Conservation (phyloP, 768 basidiomycete genomes). For the Hebeloma cylindrosporum region DNA sequence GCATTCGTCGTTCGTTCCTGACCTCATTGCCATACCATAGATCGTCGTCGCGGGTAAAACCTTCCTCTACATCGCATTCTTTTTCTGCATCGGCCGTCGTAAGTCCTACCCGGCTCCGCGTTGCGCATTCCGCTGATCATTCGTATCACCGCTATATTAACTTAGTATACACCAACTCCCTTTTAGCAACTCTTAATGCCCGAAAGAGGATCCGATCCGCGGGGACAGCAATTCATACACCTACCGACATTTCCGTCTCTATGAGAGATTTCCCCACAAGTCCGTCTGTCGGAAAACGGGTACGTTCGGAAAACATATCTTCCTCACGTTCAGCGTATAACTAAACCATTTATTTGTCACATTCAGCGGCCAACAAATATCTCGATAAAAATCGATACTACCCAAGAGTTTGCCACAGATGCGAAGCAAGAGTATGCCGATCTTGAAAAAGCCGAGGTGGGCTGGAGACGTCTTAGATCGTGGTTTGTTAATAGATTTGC, state of each 20-base stretch:
- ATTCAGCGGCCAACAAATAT: conserved; percentile 42
- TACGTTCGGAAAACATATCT: no score
- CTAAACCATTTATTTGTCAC: not conserved
- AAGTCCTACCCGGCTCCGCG: conserved; percentile 29
- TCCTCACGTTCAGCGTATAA: not conserved
- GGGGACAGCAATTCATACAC: no score
- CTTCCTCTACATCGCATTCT: conserved; percentile 60
- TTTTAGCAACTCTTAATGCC: conserved; percentile 61
- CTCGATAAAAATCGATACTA: conserved; percentile 57
- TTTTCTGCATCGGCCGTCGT: conserved; percentile 60
- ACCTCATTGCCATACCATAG: conserved; percentile 35
- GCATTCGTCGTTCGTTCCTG: conserved; percentile 1
- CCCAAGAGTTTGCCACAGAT: conserved; percentile 12
- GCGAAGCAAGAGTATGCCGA: not conserved
- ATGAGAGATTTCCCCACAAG: no score
- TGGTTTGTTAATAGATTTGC: no score
- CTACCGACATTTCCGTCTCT: no score
- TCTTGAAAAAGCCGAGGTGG: no score
- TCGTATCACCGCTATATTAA: not conserved
- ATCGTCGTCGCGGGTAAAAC: conserved; percentile 47
- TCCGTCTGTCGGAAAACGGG: no score
- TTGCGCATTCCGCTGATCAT: not conserved
- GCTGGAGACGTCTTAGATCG: no score
- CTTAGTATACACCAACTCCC: conserved; percentile 58
- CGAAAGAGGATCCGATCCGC: conserved; percentile 51